phyloP scores from a whole-genome alignment of 2,329 filamentous ascomycete species.

The Fusarium sp. region DNA sequence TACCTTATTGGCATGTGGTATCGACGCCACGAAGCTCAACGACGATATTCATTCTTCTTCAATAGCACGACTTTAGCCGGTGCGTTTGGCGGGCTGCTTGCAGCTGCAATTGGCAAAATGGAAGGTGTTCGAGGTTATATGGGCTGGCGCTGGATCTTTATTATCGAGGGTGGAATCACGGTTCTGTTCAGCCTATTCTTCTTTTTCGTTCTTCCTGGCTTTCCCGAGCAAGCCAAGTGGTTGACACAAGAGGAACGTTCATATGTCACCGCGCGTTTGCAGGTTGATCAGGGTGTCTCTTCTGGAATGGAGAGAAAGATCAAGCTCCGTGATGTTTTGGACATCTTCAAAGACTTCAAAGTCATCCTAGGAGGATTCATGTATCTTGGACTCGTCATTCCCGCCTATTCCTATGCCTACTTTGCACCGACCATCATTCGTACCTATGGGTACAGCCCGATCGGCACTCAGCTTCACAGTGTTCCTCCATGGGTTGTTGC shows the following conservation, averaged over 20 bases:
- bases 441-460: slow-evolving; percentile 73
- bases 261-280: slow-evolving; percentile 76
- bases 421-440: slow-evolving; percentile 81
- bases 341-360: slow-evolving; percentile 81
- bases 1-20: slow-evolving; percentile 28
- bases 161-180: slow-evolving; percentile 80
- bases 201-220: slow-evolving; percentile 80
- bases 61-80: not conserved
- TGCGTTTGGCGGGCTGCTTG: slow-evolving; percentile 8
- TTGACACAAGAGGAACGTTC: slow-evolving; percentile 76
- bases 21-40: slow-evolving; percentile 16
- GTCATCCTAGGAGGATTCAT: slow-evolving; percentile 82
- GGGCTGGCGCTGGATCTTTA: slow-evolving; percentile 70
- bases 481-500: slow-evolving; percentile 76
- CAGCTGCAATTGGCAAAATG: slow-evolving; percentile 18
- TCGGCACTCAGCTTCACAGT: slow-evolving; percentile 70
- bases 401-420: slow-evolving; percentile 84
- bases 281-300: slow-evolving; percentile 74
- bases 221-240: slow-evolving; percentile 83
- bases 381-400: slow-evolving; percentile 86
- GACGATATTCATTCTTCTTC: slow-evolving; percentile 21
- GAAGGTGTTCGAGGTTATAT: slow-evolving; percentile 11
- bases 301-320: slow-evolving; percentile 75
- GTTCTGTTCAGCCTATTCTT: slow-evolving; percentile 73
- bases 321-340: slow-evolving; percentile 70